Evolutionary conservation across 495 filamentous ascomycete species (phyloP), one percentile per base, ranked within the genome.

Genomic region (Choiromyces venosus): DNA sequence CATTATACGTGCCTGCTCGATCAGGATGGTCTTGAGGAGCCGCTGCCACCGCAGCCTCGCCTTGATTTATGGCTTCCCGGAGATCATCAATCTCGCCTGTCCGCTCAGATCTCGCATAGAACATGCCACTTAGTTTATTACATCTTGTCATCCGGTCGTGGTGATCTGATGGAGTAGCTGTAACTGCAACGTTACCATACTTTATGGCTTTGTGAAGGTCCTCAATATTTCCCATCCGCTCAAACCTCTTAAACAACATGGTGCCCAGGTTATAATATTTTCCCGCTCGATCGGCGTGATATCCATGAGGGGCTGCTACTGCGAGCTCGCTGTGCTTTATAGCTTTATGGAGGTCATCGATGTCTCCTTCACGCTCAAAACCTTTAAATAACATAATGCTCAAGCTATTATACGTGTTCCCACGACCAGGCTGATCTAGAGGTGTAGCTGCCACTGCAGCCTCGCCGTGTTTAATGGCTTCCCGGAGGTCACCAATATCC

Each of bases 381-480:
- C n/a, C n/a, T n/a, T n/a, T n/a, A n/a, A n/a, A n/a, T n/a, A 67
- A 38, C 7, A 67, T 14, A 38, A 8, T 35, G 40, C 65, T 18
- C 10, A 67, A n/a, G 65, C 2, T 12, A 37, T 36, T 67, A 35
- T 38, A 37, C 65, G 19, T 37, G 2, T 19, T 7, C 3, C 21
- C 29, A 9, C 33, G 9, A 14, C 19, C 25, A 38, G 67, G 56
- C 25, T 74, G 72, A 0, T 37, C 52, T 3, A 1, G 46, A n/a
- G 72, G 72, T 14, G 72, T 73, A 6, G 72, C n/a, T 25, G 37
- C 35, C 1, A 65, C 16, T 8, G 46, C 67, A 46, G 5, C 44
- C 29, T 73, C 29, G 16, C 66, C 66, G 25, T 37, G 29, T 64
- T 35, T 42, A 10, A 73, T 39, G 5, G 66, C 67, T 10, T 16